Evolutionary conservation across 2,329 filamentous ascomycete genomes (phyloP).

Genomic region (Daldinia eschscholtzii): DNA sequence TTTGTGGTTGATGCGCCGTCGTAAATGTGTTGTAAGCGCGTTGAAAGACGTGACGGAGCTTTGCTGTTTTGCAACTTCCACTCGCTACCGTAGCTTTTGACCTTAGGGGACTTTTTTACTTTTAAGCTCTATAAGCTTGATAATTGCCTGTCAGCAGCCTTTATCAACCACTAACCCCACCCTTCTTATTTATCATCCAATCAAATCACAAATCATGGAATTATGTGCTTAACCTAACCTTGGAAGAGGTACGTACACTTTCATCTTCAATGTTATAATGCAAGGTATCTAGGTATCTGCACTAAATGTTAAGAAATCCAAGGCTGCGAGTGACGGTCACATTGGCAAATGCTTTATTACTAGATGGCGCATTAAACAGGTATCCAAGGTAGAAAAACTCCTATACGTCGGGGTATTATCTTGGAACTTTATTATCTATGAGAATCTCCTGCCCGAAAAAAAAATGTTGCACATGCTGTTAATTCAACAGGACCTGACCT

Average conservation of each 20-base stretch:
- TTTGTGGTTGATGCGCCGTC: conserved; percentile 10
- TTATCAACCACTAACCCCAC: neutral
- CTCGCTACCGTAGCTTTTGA: neutral
- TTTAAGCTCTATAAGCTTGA: neutral
- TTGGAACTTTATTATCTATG: conserved; percentile 40
- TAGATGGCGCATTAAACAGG: neutral
- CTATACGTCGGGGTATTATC: conserved; percentile 38
- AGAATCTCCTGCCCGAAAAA: conserved; percentile 22
- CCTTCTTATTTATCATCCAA: neutral
- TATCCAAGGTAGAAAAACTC: neutral
- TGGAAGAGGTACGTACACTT: no score
- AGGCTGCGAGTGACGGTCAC: neutral
- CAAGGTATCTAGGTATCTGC: neutral
- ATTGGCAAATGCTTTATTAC: neutral
- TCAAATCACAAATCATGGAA: neutral
- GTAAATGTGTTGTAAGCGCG: neutral
- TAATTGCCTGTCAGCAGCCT: neutral
- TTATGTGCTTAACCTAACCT: no score
- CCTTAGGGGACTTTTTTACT: neutral
- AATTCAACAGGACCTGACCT: conserved; percentile 24
- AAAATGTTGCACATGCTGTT: conserved; percentile 30
- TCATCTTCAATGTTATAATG: no score
- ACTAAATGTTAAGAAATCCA: neutral
- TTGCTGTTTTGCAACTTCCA: neutral
- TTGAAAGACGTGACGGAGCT: neutral